Evolutionary conservation across 345 rosid species (phyloP), one percentile per base, ranked within the genome.

Genomic region (Heritiera littoralis): DNA sequence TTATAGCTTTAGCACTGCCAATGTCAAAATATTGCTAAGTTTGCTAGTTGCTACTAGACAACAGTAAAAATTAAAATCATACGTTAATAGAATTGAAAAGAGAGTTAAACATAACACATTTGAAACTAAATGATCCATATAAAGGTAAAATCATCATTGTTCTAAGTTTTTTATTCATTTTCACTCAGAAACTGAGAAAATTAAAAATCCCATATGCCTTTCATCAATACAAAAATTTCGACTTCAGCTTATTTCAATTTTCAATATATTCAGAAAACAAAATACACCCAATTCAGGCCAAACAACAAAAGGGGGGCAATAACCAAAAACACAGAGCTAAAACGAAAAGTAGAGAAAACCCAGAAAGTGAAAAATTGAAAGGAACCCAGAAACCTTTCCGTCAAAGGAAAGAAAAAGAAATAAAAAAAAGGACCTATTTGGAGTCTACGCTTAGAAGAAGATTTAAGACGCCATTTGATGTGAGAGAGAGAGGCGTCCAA

Each of bases 391-490:
- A 5, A 20, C 41, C 61, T 59, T n/a, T 59, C 28, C 60, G 5
- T 38, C 30, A 67, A 56, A 18, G 52, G 67, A 71, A 17, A 66
- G 49, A n/a, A 58, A 9, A 10, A 23, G 28, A 23, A 23, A 35
- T 1, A 41, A 4, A 17, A 64, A 18, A 43, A 67, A 11, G 54
- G 17, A 67, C 72, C 72, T 67, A 20, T 67, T 20, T 45, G 72
- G 54, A 67, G 52, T n/a, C 72, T 17, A 43, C 32, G 72, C 54
- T 67, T 67, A n/a, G 72, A n/a, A 67, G 32, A n/a, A n/a, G 52
- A 67, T 67, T 67, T 43, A 67, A 67, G 72, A 67, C 72, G 72
- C 72, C 72, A 67, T 67, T 67, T 45, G 32, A 67, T 67, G 72
- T 11, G 54, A 0, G 35, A 9, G 17, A 67, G 72, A 67, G 72